Percentiles rank a stretch among this genome's conserved stretches.
These are phyloP conservation scores for Aspergillus nidulans DNA, from an alignment of 495 filamentous ascomycete genomes.

Conservation along the genomic window DNA sequence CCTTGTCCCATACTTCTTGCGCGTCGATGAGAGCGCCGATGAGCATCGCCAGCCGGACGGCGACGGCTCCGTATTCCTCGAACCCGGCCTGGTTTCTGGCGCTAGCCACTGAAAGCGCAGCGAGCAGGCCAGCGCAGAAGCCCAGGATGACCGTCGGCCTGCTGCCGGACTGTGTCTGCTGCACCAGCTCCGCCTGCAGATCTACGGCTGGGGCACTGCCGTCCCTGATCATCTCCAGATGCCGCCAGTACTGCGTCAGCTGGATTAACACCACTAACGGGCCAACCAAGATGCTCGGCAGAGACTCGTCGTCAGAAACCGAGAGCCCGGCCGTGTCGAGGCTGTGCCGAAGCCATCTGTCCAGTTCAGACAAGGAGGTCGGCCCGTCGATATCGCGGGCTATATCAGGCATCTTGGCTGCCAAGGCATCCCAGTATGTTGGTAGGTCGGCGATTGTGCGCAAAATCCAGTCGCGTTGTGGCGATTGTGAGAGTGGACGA, in stretches of 20 bases:
- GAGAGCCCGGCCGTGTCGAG: too few relatives aligned
- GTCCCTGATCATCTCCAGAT: conserved; percentile 9
- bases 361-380: too few relatives aligned
- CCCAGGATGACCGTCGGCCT: conserved; percentile 26
- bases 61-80: conserved; percentile 25
- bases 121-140: conserved; percentile 36
- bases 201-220: neutral
- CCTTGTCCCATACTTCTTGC: conserved; percentile 18
- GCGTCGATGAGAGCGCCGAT: conserved; percentile 33
- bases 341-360: too few relatives aligned
- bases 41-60: conserved; percentile 29
- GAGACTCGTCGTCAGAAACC: too few relatives aligned
- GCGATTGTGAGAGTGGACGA: too few relatives aligned
- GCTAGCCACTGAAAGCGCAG: conserved; percentile 30
- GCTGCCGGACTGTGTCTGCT: neutral
- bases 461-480: too few relatives aligned
- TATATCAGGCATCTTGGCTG: too few relatives aligned
- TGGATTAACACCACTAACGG: conserved; percentile 29
- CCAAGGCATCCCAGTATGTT: too few relatives aligned
- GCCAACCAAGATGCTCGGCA: conserved; percentile 27
- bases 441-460: too few relatives aligned
- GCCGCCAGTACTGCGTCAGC: conserved; percentile 23
- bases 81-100: conserved; percentile 17
- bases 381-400: too few relatives aligned
- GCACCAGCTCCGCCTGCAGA: too few relatives aligned